A percentile compares a stretch with the other conserved stretches of the same genome.
phyloP scores from a whole-genome alignment of 208 protist genomes.

The Entamoeba moshkovskii region DNA sequence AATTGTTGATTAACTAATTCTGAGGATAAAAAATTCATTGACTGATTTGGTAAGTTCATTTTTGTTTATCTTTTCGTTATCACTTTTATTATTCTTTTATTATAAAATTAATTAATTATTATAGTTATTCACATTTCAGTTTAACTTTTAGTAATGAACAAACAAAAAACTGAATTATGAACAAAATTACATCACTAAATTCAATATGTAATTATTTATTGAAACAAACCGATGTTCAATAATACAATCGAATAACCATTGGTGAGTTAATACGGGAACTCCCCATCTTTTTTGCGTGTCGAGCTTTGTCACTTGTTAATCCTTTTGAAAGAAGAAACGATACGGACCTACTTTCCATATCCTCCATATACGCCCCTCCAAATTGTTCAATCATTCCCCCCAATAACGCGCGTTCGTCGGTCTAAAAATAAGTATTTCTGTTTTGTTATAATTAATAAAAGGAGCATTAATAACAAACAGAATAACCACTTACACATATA shows the following conservation, averaged over 20 bases:
- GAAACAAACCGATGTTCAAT: background rate
- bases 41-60: too few relatives aligned
- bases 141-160: too few relatives aligned
- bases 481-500: background rate
- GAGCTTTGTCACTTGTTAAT: background rate
- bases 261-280: background rate
- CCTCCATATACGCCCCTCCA: background rate
- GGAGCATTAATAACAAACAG: background rate
- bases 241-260: background rate
- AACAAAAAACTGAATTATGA: too few relatives aligned
- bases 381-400: background rate
- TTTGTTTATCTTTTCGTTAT: too few relatives aligned
- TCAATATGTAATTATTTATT: background rate
- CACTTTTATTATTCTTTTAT: too few relatives aligned
- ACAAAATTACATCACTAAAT: background rate
- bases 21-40: too few relatives aligned
- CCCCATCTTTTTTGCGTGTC: background rate
- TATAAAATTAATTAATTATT: too few relatives aligned
- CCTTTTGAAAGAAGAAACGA: background rate
- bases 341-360: background rate
- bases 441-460: too few relatives aligned
- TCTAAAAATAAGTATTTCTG: too few relatives aligned
- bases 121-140: too few relatives aligned
- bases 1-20: too few relatives aligned
- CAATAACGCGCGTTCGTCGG: background rate